Evolutionary conservation across 148 eudicot species (phyloP), one percentile per base, ranked within the genome.

Genomic region (Spergularia bocconei): DNA sequence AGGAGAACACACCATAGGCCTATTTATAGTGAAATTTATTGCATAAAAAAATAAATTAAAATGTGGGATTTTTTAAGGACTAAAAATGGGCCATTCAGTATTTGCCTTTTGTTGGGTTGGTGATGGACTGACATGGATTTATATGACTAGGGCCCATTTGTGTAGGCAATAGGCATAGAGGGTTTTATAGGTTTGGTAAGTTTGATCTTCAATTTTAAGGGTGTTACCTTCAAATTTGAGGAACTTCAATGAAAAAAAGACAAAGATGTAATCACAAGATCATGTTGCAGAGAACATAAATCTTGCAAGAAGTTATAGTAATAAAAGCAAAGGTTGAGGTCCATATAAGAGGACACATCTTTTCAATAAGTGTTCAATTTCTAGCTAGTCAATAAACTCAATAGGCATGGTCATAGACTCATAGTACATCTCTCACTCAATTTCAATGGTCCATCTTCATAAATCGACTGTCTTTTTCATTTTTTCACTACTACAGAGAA

Each of bases 21-120:
- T 78, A 78, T 78, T 78, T 78, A 78, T 78, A 78, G 67, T 66
- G 20, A 66, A 4, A 13, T 57, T 12, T 71, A 17, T 53, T 39
- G 76, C 10, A 63, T 63, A 63, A 54, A 63, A 1, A 39, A 16
- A 17, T 29, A 2, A 39, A 16, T 23, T 29, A 2, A 64, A n/a
- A 63, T 53, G 75, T 71, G 70, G 64, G 66, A 29, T 29, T n/a
- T 63, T 25, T 39, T 36, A 6, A 50, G 19, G 75, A 21, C 10
- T 23, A 15, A 39, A 65, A 60, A 29, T 29, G 77, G 70, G 11
- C 1, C 36, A 29, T 29, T 29, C 4, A 29, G 36, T 5, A 62
- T 75, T 75, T 12, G 56, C 57, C 57, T 75, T 75, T 12, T 75
- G 68, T 57, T 44, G 56, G 78, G 72, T 67, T 75, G 65, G 78